Conservation (phyloP, 2,329 filamentous ascomycete genomes). For the Trichothecium sympodiale region DNA sequence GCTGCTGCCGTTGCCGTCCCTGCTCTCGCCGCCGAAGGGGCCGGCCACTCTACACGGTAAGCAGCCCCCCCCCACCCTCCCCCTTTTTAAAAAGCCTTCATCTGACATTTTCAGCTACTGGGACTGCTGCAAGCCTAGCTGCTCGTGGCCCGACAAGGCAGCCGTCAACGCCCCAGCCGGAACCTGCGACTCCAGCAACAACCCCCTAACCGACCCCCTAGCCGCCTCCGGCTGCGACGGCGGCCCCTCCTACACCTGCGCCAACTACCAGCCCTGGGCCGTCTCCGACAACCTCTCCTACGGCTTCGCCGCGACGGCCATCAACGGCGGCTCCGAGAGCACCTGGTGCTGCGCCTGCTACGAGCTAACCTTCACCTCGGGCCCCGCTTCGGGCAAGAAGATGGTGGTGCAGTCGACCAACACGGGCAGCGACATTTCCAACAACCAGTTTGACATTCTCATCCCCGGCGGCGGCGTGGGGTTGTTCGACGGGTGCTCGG, state of each 20-base stretch:
- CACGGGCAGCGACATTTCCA: slow-evolving; percentile 44
- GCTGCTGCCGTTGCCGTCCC: slow-evolving; percentile 3
- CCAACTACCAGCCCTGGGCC: slow-evolving; percentile 50
- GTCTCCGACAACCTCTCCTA: slow-evolving; percentile 48
- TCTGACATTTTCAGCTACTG: slow-evolving; percentile 28
- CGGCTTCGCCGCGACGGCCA: slow-evolving; percentile 51
- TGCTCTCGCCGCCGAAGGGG: slow-evolving; percentile 2
- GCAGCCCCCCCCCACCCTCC: neutral
- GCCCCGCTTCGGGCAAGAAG: slow-evolving; percentile 43
- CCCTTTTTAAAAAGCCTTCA: neutral
- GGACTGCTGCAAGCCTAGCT: slow-evolving; percentile 65
- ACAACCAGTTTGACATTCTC: slow-evolving; percentile 48
- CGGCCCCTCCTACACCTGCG: slow-evolving; percentile 49
- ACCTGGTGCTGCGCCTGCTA: slow-evolving; percentile 60
- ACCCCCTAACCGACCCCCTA: slow-evolving; percentile 37
- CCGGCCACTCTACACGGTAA: slow-evolving; percentile 4
- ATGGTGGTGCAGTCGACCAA: slow-evolving; percentile 56
- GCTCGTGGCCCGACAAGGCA: slow-evolving; percentile 48
- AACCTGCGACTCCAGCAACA: slow-evolving; percentile 44
- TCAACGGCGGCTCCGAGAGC: slow-evolving; percentile 42
- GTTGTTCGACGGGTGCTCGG: slow-evolving; percentile 39
- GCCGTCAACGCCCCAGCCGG: slow-evolving; percentile 35
- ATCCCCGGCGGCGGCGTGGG: slow-evolving; percentile 46
- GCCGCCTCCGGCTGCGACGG: slow-evolving; percentile 43
- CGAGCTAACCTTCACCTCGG: slow-evolving; percentile 38